phyloP scores from a whole-genome alignment of 2,329 filamentous ascomycete genomes.

The Teratosphaeria zuluensis region DNA sequence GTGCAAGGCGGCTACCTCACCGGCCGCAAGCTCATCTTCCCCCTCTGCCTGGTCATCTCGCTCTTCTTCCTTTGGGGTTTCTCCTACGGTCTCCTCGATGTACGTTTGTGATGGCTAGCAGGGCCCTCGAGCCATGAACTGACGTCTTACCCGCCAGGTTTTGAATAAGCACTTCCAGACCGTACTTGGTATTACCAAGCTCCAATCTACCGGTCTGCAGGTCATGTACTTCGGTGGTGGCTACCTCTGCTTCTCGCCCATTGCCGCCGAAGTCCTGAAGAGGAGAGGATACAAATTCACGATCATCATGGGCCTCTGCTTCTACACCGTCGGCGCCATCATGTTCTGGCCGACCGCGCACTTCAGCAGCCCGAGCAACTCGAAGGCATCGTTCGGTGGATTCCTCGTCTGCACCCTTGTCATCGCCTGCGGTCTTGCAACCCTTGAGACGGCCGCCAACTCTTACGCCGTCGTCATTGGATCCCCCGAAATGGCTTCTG shows the following conservation, averaged over 20 bases:
- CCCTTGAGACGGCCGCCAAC: conserved; percentile 31
- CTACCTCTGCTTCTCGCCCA: conserved; percentile 33
- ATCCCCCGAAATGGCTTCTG: conserved; percentile 25
- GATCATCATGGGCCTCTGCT: conserved; percentile 31
- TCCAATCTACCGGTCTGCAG: conserved; percentile 35
- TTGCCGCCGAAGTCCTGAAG: conserved; percentile 34
- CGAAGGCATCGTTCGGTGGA: conserved; percentile 26
- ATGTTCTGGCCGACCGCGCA: conserved; percentile 31
- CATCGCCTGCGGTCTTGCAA: conserved; percentile 31
- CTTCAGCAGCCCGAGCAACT: conserved; percentile 21
- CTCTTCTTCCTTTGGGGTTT: conserved; percentile 39
- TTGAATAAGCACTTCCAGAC: conserved; percentile 9
- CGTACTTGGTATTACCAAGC: conserved; percentile 29
- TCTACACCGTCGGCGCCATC: conserved; percentile 30
- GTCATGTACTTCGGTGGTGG: conserved; percentile 35
- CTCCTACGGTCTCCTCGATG: conserved; percentile 24
- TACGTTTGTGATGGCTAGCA: conserved; percentile 28
- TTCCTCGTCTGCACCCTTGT: conserved; percentile 30
- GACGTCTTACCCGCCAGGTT: background rate
- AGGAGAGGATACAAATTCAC: conserved; percentile 37
- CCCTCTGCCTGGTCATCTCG: conserved; percentile 37
- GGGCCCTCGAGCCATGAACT: background rate
- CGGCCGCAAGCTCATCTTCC: conserved; percentile 38
- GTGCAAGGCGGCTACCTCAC: conserved; percentile 35
- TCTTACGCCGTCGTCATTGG: conserved; percentile 32